Evolutionary conservation across 176 grass and related monocot species (phyloP).

Genomic region (Typha latifolia): DNA sequence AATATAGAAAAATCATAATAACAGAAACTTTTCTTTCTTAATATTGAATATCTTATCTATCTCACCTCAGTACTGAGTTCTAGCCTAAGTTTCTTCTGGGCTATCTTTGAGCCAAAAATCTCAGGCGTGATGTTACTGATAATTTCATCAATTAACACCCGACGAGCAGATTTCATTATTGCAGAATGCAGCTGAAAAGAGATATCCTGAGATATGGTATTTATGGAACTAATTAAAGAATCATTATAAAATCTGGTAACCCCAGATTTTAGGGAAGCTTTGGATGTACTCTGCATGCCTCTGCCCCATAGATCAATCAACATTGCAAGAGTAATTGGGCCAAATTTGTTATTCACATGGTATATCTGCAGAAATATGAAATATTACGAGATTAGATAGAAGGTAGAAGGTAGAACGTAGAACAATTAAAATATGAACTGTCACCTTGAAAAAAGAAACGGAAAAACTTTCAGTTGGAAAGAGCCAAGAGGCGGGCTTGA

Average conservation of each 20-base stretch:
- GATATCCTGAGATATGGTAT: slow-evolving; percentile 44
- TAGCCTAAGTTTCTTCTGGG: slow-evolving; percentile 34
- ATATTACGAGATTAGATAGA: slow-evolving; percentile 1
- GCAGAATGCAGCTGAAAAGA: slow-evolving; percentile 58
- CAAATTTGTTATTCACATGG: slow-evolving; percentile 63
- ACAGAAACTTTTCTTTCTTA: not conserved
- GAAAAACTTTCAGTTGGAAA: too few relatives aligned
- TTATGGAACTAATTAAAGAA: slow-evolving; percentile 33
- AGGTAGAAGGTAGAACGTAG: too few relatives aligned
- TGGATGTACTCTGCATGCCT: slow-evolving; percentile 22
- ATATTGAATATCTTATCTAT: slow-evolving; percentile 5
- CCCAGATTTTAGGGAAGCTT: slow-evolving; percentile 27
- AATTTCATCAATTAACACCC: slow-evolving; percentile 69
- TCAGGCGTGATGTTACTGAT: slow-evolving; percentile 63
- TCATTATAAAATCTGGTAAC: slow-evolving; percentile 20
- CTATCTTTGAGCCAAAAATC: slow-evolving; percentile 51
- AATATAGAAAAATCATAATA: not conserved
- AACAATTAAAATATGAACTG: not conserved
- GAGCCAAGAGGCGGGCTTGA: too few relatives aligned
- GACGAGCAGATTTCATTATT: slow-evolving; percentile 90
- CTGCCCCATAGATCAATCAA: slow-evolving; percentile 71
- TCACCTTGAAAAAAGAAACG: not conserved
- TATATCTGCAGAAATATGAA: slow-evolving; percentile 48
- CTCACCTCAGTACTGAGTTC: slow-evolving; percentile 38
- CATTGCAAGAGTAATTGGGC: slow-evolving; percentile 64